A percentile compares a stretch with the other conserved stretches of the same genome.
phyloP scores from a whole-genome alignment of 805 yeast genomes.

The Zygoascus tannicola region DNA sequence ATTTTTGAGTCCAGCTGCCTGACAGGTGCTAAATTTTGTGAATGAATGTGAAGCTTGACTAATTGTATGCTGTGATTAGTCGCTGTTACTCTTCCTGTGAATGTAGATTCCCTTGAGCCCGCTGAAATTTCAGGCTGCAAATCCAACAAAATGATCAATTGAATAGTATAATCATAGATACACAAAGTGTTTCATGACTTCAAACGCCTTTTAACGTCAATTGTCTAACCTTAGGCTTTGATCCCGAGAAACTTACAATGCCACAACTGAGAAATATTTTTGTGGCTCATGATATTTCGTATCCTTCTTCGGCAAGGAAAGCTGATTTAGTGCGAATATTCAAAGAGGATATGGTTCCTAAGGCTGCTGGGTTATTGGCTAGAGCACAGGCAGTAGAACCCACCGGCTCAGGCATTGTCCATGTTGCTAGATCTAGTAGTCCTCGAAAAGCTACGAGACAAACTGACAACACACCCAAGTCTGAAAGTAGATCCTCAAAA shows the following conservation, averaged over 20 bases:
- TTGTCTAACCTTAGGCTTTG: no score
- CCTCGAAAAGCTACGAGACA: slow-evolving; percentile 6
- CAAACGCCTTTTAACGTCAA: no score
- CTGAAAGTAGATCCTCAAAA: slow-evolving; percentile 5
- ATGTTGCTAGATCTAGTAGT: slow-evolving; percentile 25
- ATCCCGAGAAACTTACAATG: slow-evolving; percentile 55
- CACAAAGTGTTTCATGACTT: no score
- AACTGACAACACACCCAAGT: slow-evolving; percentile 1
- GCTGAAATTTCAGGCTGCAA: no score
- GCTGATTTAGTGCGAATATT: slow-evolving; percentile 53
- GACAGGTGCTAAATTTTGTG: no score
- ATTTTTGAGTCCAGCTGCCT: no score
- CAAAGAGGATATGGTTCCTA: slow-evolving; percentile 43
- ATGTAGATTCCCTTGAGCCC: no score
- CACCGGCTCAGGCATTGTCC: slow-evolving; percentile 32
- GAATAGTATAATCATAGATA: no score
- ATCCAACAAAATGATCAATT: no score
- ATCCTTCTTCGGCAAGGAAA: slow-evolving; percentile 54
- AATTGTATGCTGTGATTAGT: no score
- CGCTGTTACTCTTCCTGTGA: no score
- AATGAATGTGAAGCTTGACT: no score
- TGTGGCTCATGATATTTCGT: slow-evolving; percentile 50
- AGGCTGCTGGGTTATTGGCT: slow-evolving; percentile 35
- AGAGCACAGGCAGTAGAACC: slow-evolving; percentile 23
- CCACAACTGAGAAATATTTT: slow-evolving; percentile 63